These are phyloP conservation scores for Phytophthora vignae DNA, from an alignment of 352 stramenopile genomes.

Conservation along the genomic window DNA sequence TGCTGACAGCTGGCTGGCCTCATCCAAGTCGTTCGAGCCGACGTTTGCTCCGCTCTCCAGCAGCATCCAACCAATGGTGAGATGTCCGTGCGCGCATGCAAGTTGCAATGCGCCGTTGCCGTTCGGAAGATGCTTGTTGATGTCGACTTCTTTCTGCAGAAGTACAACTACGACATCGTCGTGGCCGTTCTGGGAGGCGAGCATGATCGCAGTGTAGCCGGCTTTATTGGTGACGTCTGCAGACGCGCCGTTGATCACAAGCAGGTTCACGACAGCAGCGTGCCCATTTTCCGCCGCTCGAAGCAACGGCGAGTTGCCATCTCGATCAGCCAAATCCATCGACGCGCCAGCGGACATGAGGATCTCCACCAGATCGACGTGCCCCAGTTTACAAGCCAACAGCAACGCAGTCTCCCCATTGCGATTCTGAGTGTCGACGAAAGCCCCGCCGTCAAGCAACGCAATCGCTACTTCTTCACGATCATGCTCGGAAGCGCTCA, in stretches of 20 bases:
- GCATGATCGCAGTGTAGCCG: neutral
- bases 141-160: neutral
- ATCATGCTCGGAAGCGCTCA: neutral
- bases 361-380: neutral
- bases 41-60: neutral
- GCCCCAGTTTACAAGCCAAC: neutral
- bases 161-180: neutral
- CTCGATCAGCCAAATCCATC: neutral
- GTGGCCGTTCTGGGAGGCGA: neutral
- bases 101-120: neutral
- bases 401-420: neutral
- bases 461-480: neutral
- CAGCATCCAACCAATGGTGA: neutral
- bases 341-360: neutral
- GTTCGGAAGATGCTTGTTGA: neutral
- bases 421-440: neutral
- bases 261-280: neutral
- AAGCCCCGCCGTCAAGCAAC: neutral
- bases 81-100: neutral
- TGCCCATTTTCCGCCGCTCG: conserved; percentile 4
- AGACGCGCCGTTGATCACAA: neutral
- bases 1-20: neutral
- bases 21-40: neutral
- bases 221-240: neutral
- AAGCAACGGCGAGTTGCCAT: neutral